Evolutionary conservation across 306 rosid genomes (phyloP), one percentile per base, ranked within the genome.

Genomic region (Fagus crenata): DNA sequence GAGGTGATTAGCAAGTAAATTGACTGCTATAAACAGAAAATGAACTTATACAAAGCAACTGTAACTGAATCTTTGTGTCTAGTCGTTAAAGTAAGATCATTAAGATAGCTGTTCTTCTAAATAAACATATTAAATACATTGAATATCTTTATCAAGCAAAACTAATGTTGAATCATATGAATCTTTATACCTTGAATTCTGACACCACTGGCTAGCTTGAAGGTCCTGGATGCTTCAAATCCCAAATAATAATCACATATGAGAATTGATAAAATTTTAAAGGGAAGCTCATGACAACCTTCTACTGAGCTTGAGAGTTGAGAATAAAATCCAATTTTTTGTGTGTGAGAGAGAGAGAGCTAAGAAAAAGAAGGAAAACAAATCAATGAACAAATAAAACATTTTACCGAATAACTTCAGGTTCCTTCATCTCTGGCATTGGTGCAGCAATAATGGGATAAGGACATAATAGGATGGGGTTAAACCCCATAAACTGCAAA

Each of bases 161-260:
- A 37, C 13, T 64, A 8, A n/a, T 69, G 18, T 36, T 36, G 28
- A 75, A 76, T 43, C 56, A 74, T 13, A 35, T n/a, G 58, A 80
- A 58, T 55, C 8, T 73, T 39, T 73, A 75, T 89, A 94, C 98
- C 97, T 92, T 94, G 98, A 80, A 92, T 80, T 83, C 85, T 88
- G 77, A 95, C 97, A 33, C 98, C 97, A 81, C 88, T 92, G 55
- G 87, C 85, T 53, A 92, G 96, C 95, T 95, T 90, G 67, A 90
- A 65, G 54, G 98, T 90, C 96, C 98, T 95, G 91, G 68, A 86
- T 14, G 89, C 96, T 92, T 94, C 90, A 83, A 90, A 85, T 83
- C 64, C 83, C 67, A 82, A 82, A 78, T 32, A 70, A 83, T 75
- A 63, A 81, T 87, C 58, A 75, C 67, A 76, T 74, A 81, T 82